Evolutionary conservation across 169 alveolate genomes (phyloP).

Genomic region (Cryptosporidium felis): DNA sequence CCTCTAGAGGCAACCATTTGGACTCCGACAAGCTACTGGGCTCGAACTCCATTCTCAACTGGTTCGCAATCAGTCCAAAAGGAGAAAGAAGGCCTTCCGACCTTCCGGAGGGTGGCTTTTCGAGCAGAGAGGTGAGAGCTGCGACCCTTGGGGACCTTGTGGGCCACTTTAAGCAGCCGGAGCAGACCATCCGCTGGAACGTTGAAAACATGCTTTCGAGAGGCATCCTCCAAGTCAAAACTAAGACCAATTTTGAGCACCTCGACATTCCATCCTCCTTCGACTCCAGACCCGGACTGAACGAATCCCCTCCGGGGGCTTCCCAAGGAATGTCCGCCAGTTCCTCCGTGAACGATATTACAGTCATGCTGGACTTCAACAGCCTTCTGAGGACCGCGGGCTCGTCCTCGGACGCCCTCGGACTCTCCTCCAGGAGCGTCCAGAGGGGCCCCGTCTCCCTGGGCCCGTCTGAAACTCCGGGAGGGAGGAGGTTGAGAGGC

Average conservation of each 20-base stretch:
- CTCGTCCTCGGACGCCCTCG: not conserved
- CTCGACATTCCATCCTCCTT: conserved; percentile 33
- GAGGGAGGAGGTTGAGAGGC: not conserved
- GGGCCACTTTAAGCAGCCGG: conserved; percentile 18
- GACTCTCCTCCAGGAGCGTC: not conserved
- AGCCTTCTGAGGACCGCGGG: not conserved
- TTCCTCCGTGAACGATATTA: conserved; percentile 33
- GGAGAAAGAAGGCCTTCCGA: not conserved
- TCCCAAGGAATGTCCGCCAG: not conserved
- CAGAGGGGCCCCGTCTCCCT: not conserved
- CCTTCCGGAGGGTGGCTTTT: not conserved
- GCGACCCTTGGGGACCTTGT: conserved; percentile 7
- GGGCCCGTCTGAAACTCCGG: not conserved
- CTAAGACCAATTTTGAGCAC: not conserved
- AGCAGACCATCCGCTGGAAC: conserved; percentile 41
- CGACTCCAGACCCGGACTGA: not conserved
- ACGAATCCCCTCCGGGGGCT: not conserved
- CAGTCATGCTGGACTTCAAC: conserved; percentile 64
- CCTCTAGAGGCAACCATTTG: not conserved
- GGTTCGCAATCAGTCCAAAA: conserved; percentile 59
- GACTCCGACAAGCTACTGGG: conserved; percentile 2
- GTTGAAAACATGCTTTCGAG: conserved; percentile 38
- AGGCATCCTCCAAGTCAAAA: not conserved
- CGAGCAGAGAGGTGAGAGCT: not conserved
- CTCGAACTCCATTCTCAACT: conserved; percentile 36